A percentile compares a stretch with the other conserved stretches of the same genome.
Evolutionary conservation across 768 basidiomycete genomes (phyloP).

Genomic region (Pulveroboletus sp.): DNA sequence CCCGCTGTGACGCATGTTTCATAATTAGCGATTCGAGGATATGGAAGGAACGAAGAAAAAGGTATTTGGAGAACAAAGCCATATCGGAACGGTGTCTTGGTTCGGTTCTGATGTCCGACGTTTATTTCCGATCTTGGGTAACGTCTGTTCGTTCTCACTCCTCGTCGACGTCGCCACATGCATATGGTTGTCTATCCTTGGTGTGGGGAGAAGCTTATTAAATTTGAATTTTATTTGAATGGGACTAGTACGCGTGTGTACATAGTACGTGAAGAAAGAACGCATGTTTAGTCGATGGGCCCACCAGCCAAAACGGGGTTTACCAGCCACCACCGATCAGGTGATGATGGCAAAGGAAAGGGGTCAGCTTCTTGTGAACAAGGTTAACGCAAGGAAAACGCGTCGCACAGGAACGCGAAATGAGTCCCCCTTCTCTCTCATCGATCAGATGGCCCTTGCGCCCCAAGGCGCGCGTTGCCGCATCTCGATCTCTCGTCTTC

Average conservation of each 20-base stretch:
- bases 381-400: constrained; percentile 7
- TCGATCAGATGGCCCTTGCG: too few relatives aligned
- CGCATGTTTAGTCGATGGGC: too few relatives aligned
- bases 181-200: too few relatives aligned
- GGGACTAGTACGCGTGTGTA: not conserved
- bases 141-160: not conserved
- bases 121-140: constrained; percentile 3
- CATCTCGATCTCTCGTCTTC: too few relatives aligned
- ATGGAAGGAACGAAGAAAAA: not conserved
- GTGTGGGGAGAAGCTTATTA: constrained; percentile 14
- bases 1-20: not conserved
- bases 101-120: not conserved
- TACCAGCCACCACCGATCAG: not conserved
- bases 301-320: too few relatives aligned
- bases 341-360: not conserved
- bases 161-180: not conserved
- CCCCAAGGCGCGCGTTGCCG: too few relatives aligned
- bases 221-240: constrained; percentile 23
- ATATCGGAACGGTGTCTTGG: not conserved
- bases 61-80: not conserved
- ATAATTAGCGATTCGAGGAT: constrained; percentile 1
- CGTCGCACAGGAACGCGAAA: too few relatives aligned
- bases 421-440: too few relatives aligned
- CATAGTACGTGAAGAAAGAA: not conserved
- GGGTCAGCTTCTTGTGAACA: not conserved